Evolutionary conservation across 2,329 filamentous ascomycete species (phyloP).

Genomic region (Talaromyces sp.): DNA sequence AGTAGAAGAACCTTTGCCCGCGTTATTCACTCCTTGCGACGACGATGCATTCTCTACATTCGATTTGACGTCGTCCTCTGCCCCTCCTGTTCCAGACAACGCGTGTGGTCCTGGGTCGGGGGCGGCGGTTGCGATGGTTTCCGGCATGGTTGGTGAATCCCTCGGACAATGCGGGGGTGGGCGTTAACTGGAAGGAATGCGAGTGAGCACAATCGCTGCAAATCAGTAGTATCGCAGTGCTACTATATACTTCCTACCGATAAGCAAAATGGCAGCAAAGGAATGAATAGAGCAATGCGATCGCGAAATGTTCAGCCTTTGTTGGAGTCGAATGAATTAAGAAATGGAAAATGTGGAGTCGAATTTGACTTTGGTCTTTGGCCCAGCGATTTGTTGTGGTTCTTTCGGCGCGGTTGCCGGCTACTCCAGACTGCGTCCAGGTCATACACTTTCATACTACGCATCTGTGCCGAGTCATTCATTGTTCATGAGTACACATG

Average conservation of each 20-base stretch:
- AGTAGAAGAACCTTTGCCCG: constrained; percentile 16
- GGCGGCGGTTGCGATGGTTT: constrained; percentile 3
- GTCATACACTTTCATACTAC: background rate
- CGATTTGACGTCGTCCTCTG: background rate
- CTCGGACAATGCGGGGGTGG: constrained; percentile 3
- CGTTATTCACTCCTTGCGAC: constrained; percentile 31
- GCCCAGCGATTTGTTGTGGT: background rate
- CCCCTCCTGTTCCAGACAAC: background rate
- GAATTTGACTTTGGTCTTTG: constrained; percentile 1
- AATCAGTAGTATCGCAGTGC: background rate
- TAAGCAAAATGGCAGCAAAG: background rate
- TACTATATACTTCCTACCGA: background rate
- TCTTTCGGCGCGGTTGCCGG: background rate
- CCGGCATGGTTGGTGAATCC: background rate
- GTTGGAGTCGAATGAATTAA: background rate
- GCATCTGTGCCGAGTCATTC: background rate
- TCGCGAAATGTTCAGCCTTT: background rate
- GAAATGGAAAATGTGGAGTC: constrained; percentile 2
- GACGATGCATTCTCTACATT: constrained; percentile 21
- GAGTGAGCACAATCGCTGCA: background rate
- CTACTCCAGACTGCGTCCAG: background rate
- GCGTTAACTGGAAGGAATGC: constrained; percentile 3
- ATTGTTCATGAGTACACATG: background rate
- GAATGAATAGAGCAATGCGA: background rate
- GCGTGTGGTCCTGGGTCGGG: background rate